Base-by-base conservation (phyloP, 805 yeast species). In the Torulaspora microellipsoides region DNA sequence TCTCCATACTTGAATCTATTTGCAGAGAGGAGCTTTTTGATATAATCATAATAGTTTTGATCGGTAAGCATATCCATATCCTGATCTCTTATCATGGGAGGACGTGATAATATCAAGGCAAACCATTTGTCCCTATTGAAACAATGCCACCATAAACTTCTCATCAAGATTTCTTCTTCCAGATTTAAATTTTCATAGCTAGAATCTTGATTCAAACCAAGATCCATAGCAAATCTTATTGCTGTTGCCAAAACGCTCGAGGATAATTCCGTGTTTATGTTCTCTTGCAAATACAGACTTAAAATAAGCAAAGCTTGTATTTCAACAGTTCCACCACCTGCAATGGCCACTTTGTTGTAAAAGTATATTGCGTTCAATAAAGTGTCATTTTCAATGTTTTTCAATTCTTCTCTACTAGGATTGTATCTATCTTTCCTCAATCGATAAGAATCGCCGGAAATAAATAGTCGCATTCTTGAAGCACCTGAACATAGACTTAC, bases 121-220 rank as follows among this genome's bases (percentile, higher is more conserved):
- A 51, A 40, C 32, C 41, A 42, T 27, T 52, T 52, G 43, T 61
- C 66, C 1, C 40, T 46, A 15, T 52, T 40, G 33, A 49, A 52
- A 36, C 80, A 70, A 12, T 64, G 49, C 69, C 77, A 71, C 78
- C 81, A 81, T 15, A 80, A 42, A 9, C 60, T 48, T 17, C 73
- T 57, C 15, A 77, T 67, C 3, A 58, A 54, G 2, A 58, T 49
- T 1, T 63, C 59, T 34, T 78, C 81, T 4, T 55, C 60, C 0
- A 54, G 50, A 0, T 66, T 31, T 13, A 76, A 46, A 1, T 70
- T 67, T 9, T 20, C n/a, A 40, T 70, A 68, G 2, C 72, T 53
- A 36, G 77, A 83, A 3, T 59, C 60, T 40, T 79, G 62, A 49
- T 81, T 78, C 6, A 83, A 63, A 0, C 85, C 85, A 55, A 79